phyloP scores from a whole-genome alignment of 768 basidiomycete genomes.

The Chlorophyllum brunneum region DNA sequence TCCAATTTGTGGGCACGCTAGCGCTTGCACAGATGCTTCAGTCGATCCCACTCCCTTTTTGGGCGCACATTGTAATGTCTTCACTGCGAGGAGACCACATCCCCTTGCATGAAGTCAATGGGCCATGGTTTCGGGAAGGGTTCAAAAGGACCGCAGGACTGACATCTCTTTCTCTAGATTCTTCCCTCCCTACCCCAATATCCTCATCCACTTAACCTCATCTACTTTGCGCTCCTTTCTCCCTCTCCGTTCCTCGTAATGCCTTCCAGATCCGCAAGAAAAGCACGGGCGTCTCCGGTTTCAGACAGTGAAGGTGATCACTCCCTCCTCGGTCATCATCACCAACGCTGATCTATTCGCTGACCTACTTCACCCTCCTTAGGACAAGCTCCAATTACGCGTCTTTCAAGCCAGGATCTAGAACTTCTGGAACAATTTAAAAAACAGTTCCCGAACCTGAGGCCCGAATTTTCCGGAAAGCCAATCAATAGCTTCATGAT shows the following conservation, averaged over 20 bases:
- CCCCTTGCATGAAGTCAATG: background rate
- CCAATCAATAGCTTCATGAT: slow-evolving; percentile 26
- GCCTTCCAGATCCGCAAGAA: background rate
- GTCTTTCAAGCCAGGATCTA: background rate
- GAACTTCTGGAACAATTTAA: background rate
- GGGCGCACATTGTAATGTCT: background rate
- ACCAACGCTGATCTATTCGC: too few relatives aligned
- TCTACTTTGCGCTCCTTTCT: background rate
- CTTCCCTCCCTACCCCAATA: background rate
- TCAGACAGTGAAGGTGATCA: too few relatives aligned
- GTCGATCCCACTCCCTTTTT: background rate
- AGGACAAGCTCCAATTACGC: too few relatives aligned
- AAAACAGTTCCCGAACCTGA: background rate
- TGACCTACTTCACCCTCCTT: too few relatives aligned
- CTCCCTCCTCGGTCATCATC: too few relatives aligned
- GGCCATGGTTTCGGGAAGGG: background rate
- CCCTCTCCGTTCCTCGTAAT: background rate
- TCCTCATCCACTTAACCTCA: too few relatives aligned
- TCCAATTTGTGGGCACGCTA: slow-evolving; percentile 4
- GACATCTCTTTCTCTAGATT: background rate
- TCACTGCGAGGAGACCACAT: background rate
- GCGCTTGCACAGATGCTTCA: background rate
- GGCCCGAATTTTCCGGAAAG: background rate
- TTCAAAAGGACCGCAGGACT: slow-evolving; percentile 3
- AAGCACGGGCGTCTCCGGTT: too few relatives aligned